Evolutionary conservation across 2,329 filamentous ascomycete species (phyloP).

Genomic region (Diaporthe citrichinensis): DNA sequence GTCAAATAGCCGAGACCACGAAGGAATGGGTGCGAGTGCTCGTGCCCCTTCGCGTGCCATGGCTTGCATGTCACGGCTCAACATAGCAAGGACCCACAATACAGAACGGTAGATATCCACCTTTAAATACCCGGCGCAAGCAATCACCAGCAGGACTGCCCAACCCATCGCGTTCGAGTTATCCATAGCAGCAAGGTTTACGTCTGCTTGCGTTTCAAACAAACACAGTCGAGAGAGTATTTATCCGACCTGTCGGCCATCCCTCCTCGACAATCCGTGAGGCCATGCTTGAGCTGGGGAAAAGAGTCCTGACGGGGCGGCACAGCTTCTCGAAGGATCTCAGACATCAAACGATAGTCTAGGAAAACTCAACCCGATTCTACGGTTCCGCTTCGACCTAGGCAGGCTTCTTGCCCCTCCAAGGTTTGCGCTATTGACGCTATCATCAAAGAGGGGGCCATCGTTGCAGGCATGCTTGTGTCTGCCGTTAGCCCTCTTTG

Average conservation of each 20-base stretch:
- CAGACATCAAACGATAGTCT: constrained; percentile 29
- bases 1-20: constrained; percentile 31
- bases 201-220: constrained; percentile 14
- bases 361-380: constrained; percentile 15
- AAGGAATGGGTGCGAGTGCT: constrained; percentile 21
- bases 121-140: not conserved
- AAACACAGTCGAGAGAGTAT: not conserved
- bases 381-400: constrained; percentile 18
- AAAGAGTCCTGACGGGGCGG: not conserved
- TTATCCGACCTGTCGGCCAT: not conserved
- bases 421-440: constrained; percentile 27
- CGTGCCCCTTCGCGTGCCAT: constrained; percentile 19
- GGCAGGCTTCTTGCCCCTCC: not conserved
- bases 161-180: not conserved
- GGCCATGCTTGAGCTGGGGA: not conserved
- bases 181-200: constrained; percentile 2
- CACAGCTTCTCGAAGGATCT: constrained; percentile 18
- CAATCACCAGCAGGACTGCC: constrained; percentile 22
- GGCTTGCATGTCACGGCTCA: constrained; percentile 16
- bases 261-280: not conserved
- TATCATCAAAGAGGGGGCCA: constrained; percentile 7
- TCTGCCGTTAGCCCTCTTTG: not conserved
- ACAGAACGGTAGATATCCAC: constrained; percentile 14
- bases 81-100: constrained; percentile 8
- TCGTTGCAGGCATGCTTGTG: not conserved